These are phyloP conservation scores for Barnettozyma vustinii DNA, from an alignment of 805 yeast species.

Conservation along the genomic window DNA sequence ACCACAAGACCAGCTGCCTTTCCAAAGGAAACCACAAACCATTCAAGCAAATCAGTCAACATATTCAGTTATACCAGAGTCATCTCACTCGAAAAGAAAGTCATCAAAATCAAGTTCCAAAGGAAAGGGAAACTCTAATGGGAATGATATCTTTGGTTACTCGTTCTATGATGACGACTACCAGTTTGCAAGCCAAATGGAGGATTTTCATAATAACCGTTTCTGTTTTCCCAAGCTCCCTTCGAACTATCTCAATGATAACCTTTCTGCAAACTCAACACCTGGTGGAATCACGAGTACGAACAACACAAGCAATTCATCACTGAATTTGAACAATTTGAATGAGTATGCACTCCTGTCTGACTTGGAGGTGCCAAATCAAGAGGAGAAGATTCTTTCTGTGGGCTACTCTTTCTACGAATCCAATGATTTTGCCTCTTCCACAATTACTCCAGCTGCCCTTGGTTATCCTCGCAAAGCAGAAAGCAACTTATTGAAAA, in stretches of 20 bases:
- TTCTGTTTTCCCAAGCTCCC: slow-evolving; percentile 24
- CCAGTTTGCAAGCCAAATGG: slow-evolving; percentile 16
- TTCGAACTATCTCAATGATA: slow-evolving; percentile 18
- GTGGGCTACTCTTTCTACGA: slow-evolving; percentile 35
- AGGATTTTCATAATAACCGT: slow-evolving; percentile 15
- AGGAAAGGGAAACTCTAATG: neutral
- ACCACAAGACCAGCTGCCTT: neutral
- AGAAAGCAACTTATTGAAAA: neutral
- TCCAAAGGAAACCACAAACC: neutral
- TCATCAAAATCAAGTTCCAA: neutral
- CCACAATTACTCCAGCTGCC: slow-evolving; percentile 13
- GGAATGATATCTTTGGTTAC: slow-evolving; percentile 24
- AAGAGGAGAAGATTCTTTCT: slow-evolving; percentile 27
- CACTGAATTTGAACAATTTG: slow-evolving; percentile 3
- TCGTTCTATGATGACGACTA: slow-evolving; percentile 27
- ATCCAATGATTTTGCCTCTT: slow-evolving; percentile 23
- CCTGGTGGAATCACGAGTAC: slow-evolving; percentile 11
- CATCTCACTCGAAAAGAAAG: neutral
- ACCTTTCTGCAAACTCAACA: slow-evolving; percentile 7
- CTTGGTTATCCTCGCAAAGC: neutral
- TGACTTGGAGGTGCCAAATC: slow-evolving; percentile 26
- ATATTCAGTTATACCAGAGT: neutral
- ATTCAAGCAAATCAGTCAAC: neutral
- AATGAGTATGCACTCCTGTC: slow-evolving; percentile 22
- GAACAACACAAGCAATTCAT: slow-evolving; percentile 1